These are phyloP conservation scores for Stereum hirsutum DNA, from an alignment of 1,284 basidiomycete species.

Conservation along the genomic window DNA sequence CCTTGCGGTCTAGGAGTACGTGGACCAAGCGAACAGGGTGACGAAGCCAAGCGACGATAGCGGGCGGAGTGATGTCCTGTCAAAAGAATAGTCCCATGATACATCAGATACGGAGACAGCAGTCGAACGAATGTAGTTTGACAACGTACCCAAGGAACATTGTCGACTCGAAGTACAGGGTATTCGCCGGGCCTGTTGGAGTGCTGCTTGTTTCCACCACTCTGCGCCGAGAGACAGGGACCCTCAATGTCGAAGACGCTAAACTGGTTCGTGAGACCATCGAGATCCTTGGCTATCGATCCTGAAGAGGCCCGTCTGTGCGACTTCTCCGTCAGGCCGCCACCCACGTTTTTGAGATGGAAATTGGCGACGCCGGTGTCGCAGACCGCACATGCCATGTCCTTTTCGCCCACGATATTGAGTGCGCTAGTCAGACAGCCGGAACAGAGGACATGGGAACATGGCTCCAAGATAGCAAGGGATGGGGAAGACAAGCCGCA, in stretches of 20 bases:
- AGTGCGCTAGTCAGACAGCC: constrained; percentile 72
- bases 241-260: constrained; percentile 12
- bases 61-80: constrained; percentile 59
- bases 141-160: constrained; percentile 70
- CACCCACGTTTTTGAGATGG: constrained; percentile 29
- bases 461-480: constrained; percentile 63
- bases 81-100: constrained; percentile 4
- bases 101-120: neutral
- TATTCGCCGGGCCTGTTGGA: constrained; percentile 23
- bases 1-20: constrained; percentile 67
- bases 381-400: constrained; percentile 74
- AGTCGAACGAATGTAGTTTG: neutral
- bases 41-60: constrained; percentile 57
- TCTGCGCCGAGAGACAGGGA: constrained; percentile 11
- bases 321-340: constrained; percentile 2
- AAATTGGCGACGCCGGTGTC: constrained; percentile 60
- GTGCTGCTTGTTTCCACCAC: constrained; percentile 4
- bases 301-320: constrained; percentile 2
- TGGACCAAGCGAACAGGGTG: constrained; percentile 61
- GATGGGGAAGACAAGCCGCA: constrained; percentile 35
- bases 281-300: constrained; percentile 6
- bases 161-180: constrained; percentile 70
- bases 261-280: constrained; percentile 8
- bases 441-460: constrained; percentile 65
- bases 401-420: constrained; percentile 79